Evolutionary conservation across 805 yeast species (phyloP).

Genomic region (Pichia thaimueangensis): DNA sequence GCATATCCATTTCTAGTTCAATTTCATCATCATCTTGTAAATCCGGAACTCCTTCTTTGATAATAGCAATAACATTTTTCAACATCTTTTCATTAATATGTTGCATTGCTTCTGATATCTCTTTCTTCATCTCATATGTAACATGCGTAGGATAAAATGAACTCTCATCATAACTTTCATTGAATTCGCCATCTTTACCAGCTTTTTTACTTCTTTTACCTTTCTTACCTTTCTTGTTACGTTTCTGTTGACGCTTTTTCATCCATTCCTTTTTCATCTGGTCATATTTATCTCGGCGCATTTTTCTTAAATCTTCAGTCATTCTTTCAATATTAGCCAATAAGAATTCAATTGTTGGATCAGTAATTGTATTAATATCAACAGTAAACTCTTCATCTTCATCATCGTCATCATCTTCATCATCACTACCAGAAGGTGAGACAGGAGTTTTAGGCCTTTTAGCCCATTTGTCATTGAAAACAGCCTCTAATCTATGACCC

Average conservation of each 20-base stretch:
- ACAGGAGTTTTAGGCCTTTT: constrained; percentile 71
- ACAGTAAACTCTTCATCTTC: constrained; percentile 41
- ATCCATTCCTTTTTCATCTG: constrained; percentile 59
- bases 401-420: constrained; percentile 33
- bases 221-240: constrained; percentile 29
- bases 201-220: constrained; percentile 23
- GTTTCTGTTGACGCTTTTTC: constrained; percentile 40
- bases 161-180: constrained; percentile 13
- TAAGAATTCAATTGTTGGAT: constrained; percentile 84
- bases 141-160: constrained; percentile 38
- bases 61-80: constrained; percentile 76
- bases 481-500: constrained; percentile 87
- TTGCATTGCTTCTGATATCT: constrained; percentile 79
- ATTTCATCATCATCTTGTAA: constrained; percentile 81
- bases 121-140: constrained; percentile 95
- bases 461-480: constrained; percentile 83
- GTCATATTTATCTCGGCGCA: constrained; percentile 73
- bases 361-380: constrained; percentile 60
- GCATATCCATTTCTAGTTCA: constrained; percentile 90
- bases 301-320: constrained; percentile 75
- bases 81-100: constrained; percentile 71
- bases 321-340: constrained; percentile 82
- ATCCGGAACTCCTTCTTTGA: constrained; percentile 69
- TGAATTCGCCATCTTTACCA: constrained; percentile 42
- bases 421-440: constrained; percentile 36